Evolutionary conservation across 768 basidiomycete genomes (phyloP), one percentile per base, ranked within the genome.

Genomic region (Trametes maxima): DNA sequence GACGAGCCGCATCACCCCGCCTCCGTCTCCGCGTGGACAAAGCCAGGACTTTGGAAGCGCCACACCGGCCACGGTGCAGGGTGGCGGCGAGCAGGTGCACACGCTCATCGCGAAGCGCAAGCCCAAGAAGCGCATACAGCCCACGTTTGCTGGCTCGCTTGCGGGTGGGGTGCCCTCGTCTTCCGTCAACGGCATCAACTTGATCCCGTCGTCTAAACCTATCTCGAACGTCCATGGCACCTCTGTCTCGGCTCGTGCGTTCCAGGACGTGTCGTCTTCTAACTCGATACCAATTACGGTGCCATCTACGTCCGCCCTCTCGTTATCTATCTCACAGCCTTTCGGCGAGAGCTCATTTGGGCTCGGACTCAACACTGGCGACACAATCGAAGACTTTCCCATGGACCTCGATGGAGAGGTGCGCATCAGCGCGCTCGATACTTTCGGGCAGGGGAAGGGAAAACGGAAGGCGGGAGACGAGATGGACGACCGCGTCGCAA

Each of bases 101-200:
- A 82, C 83, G 60, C 81, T 92, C 13, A 85, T 92, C 8, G 90
- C 90, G 50, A 90, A 91, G 71, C 83, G 89, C 57, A 84, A 80
- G 54, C 70, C 72, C 42, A 90, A 90, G 76, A 89, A 88, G 71
- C 82, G 90, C 51, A 79, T 80, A n/a, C 81, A 80, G 63, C 81
- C 82, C 24, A 70, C 76, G 21, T 75, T 76, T 65, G 65, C 77
- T 49, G 75, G 76, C 0, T 60, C 67, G 22, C 40, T 70, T 7
- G 64, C 62, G 8, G 74, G 73, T 12, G 64, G 71, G 5, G 71
- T 77, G 53, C 79, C 80, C 25, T 79, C 80, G 46, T 64, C 62
- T 8, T 72, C 71, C 4, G 49, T 46, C 11, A 68, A 64, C 52
- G 67, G 57, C 28, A 53, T 45, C 52, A 58, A 19, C 37, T 28